Evolutionary conservation across 2,329 filamentous ascomycete genomes (phyloP), one percentile per base, ranked within the genome.

Genomic region (Westerdykella aurantiaca): DNA sequence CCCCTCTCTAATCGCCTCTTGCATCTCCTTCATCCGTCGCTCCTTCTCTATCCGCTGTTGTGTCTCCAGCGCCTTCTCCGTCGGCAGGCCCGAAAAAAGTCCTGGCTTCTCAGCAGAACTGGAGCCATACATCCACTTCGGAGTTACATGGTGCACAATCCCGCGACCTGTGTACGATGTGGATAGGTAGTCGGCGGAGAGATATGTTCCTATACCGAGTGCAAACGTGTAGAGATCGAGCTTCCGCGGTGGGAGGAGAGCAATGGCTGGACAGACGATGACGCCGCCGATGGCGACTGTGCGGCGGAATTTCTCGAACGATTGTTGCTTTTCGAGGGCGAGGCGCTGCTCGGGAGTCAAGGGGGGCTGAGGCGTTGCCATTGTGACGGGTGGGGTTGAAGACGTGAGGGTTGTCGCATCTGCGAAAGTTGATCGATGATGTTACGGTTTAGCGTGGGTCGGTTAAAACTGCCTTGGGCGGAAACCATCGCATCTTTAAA

Each of bases 221-320:
- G 69, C 69, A 52, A 80, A 69, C 14, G 79, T 82, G 65, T 80
- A 82, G 42, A 77, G 55, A 57, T 83, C 80, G 39, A 83, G 63
- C 63, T 82, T 82, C 37, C 80, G 77, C 1, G 80, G 80, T 9
- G 80, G 80, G 9, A 83, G 64, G 13, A 73, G 56, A 38, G 74
- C 73, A 40, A 83, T 69, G 7, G 75, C 50, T 0, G 80, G 80
- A 46, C 76, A 79, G 38, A 72, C 58, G 16, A 83, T 56, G 22
- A 78, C 61, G 38, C 73, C 68, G 43, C 63, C 68, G 25, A 79
- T 63, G 13, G 78, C 72, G 49, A 71, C 56, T 51, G 71, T 73
- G 60, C 74, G 73, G 16, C 52, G 51, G 44, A 66, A 50, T 40
- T 49, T 51, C 4, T 56, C 50, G 51, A 58, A 63, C 45, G 55